Percentiles rank a stretch among this genome's conserved stretches.
phyloP scores from a whole-genome alignment of 1,139 yeast species.

The Nakaseomyces nivariensis region DNA sequence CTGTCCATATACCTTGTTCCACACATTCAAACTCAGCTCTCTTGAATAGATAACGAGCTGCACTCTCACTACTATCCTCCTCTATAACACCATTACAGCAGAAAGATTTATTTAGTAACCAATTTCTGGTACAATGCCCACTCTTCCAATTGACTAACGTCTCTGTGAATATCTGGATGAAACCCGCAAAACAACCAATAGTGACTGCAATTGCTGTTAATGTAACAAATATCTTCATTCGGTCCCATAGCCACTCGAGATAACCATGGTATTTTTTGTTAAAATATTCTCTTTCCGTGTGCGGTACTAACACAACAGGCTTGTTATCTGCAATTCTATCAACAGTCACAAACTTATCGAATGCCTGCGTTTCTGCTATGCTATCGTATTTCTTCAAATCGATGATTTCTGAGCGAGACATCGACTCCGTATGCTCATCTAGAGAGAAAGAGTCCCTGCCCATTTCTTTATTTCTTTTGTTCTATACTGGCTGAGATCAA shows the following conservation, averaged over 20 bases:
- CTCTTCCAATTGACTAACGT: constrained; percentile 71
- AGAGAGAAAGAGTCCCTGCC: neutral
- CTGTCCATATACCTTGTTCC: constrained; percentile 39
- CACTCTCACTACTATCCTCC: constrained; percentile 3
- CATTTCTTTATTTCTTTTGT: neutral
- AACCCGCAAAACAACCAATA: constrained; percentile 78
- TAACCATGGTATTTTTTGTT: constrained; percentile 8
- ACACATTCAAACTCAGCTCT: constrained; percentile 35
- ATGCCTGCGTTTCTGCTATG: constrained; percentile 33
- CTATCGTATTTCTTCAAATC: constrained; percentile 5
- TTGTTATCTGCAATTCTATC: constrained; percentile 78
- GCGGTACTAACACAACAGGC: constrained; percentile 16
- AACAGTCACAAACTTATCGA: constrained; percentile 54
- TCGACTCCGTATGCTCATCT: neutral
- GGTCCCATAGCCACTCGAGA: constrained; percentile 35
- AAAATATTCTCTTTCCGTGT: constrained; percentile 7
- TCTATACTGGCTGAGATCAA: no score
- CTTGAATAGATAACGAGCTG: constrained; percentile 11
- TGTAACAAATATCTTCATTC: constrained; percentile 61
- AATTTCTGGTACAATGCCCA: constrained; percentile 65
- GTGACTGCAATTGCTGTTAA: constrained; percentile 62
- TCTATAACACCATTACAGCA: constrained; percentile 61
- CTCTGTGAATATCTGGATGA: constrained; percentile 70
- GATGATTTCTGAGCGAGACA: constrained; percentile 2
- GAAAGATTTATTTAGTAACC: constrained; percentile 63